Conservation (phyloP, 2,329 filamentous ascomycete genomes). For the Pseudogymnoascus sp. region DNA sequence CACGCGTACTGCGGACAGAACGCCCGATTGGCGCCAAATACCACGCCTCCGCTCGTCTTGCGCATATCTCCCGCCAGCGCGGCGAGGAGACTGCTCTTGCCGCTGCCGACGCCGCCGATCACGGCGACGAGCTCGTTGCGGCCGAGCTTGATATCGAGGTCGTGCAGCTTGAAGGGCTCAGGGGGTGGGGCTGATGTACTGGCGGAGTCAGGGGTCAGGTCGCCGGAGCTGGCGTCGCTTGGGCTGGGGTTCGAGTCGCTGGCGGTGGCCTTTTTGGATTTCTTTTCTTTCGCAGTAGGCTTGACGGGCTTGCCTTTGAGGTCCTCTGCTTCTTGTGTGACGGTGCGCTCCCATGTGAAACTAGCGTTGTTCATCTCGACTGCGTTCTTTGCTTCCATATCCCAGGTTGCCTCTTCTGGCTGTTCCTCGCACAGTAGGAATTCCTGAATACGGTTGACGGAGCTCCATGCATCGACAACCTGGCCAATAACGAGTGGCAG, state of each 20-base stretch:
- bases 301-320: constrained; percentile 37
- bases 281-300: constrained; percentile 27
- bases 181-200: constrained; percentile 45
- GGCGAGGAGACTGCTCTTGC: constrained; percentile 82
- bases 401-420: constrained; percentile 54
- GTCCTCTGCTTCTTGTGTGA: constrained; percentile 43
- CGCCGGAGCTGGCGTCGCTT: constrained; percentile 30
- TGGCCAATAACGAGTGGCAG: constrained; percentile 83
- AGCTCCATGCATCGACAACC: constrained; percentile 81
- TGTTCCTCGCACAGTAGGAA: constrained; percentile 82
- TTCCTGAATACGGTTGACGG: constrained; percentile 75
- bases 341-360: constrained; percentile 79
- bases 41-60: constrained; percentile 63
- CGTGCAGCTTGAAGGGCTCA: constrained; percentile 64
- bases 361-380: constrained; percentile 63
- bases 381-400: constrained; percentile 53
- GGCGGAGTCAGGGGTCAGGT: constrained; percentile 41
- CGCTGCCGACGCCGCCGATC: constrained; percentile 83
- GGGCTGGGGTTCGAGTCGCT: constrained; percentile 22
- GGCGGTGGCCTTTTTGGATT: constrained; percentile 11
- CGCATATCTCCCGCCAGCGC: constrained; percentile 93
- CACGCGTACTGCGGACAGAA: constrained; percentile 97
- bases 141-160: constrained; percentile 58
- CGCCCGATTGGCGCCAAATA: constrained; percentile 69
- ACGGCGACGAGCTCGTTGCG: constrained; percentile 72